These are phyloP conservation scores for Ogataea minuta DNA, from an alignment of 805 yeast species.

Conservation along the genomic window DNA sequence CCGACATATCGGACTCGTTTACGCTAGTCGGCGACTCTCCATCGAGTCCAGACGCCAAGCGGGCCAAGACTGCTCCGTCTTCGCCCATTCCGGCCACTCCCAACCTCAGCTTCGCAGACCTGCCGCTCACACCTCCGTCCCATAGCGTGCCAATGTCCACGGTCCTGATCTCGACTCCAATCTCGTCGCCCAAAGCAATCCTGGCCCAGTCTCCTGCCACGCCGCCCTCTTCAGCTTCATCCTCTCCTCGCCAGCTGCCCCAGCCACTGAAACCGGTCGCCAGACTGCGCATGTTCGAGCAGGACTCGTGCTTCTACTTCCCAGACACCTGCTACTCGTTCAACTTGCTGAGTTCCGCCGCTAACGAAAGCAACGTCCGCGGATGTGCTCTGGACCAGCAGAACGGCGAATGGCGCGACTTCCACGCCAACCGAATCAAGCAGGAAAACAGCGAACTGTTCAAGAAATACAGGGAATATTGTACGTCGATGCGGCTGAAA, in stretches of 20 bases:
- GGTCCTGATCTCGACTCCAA: slow-evolving; percentile 17
- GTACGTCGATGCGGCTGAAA: slow-evolving; percentile 23
- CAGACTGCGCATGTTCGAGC: slow-evolving; percentile 17
- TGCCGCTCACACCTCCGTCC: slow-evolving; percentile 29
- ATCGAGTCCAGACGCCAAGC: slow-evolving; percentile 20
- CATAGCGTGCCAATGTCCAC: slow-evolving; percentile 19
- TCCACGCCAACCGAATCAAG: slow-evolving; percentile 40
- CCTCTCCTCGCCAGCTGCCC: slow-evolving; percentile 25
- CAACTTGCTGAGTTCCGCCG: slow-evolving; percentile 25
- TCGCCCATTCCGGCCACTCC: slow-evolving; percentile 32
- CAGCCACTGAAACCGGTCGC: slow-evolving; percentile 20
- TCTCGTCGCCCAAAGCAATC: slow-evolving; percentile 16
- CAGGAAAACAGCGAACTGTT: slow-evolving; percentile 40
- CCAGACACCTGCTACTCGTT: slow-evolving; percentile 40
- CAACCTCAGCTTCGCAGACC: slow-evolving; percentile 16
- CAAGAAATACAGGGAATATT: slow-evolving; percentile 38
- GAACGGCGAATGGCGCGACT: slow-evolving; percentile 45
- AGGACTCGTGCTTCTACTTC: slow-evolving; percentile 28
- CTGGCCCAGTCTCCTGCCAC: slow-evolving; percentile 20
- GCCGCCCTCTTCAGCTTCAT: slow-evolving; percentile 29
- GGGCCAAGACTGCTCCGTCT: slow-evolving; percentile 32
- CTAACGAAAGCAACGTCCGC: slow-evolving; percentile 33
- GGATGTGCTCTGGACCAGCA: slow-evolving; percentile 31
- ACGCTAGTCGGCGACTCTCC: slow-evolving; percentile 12
- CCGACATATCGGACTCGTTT: slow-evolving; percentile 14